Conservation (phyloP, 805 yeast species). For the Ogataea parapolymorpha region DNA sequence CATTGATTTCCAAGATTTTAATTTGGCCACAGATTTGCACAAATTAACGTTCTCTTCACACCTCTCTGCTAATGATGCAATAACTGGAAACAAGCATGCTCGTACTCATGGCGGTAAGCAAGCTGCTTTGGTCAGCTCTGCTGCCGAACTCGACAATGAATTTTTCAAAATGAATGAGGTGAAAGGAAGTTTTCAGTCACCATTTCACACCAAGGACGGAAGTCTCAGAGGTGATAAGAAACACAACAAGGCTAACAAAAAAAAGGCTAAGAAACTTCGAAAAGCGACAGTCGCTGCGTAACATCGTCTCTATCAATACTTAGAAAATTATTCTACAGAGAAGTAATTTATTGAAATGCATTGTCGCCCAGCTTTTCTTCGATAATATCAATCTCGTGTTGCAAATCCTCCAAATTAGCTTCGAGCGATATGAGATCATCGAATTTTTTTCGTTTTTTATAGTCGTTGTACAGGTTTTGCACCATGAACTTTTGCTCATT, state of each 20-base stretch:
- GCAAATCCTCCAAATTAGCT: constrained; percentile 55
- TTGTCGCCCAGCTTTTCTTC: constrained; percentile 56
- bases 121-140: constrained; percentile 73
- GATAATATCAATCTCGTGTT: constrained; percentile 43
- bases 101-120: constrained; percentile 75
- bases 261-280: constrained; percentile 17
- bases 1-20: constrained; percentile 48
- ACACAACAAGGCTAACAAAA: constrained; percentile 53
- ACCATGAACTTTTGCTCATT: constrained; percentile 80
- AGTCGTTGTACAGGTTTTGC: constrained; percentile 56
- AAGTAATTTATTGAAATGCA: constrained; percentile 17
- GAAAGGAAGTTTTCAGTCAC: constrained; percentile 60
- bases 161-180: constrained; percentile 71
- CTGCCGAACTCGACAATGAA: constrained; percentile 80
- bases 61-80: constrained; percentile 47
- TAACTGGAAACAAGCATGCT: constrained; percentile 41
- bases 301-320: not conserved
- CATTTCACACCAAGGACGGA: constrained; percentile 61
- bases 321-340: not conserved
- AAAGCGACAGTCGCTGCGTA: constrained; percentile 14
- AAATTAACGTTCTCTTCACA: constrained; percentile 79
- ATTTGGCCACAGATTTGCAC: constrained; percentile 65
- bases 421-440: constrained; percentile 69
- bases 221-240: constrained; percentile 70
- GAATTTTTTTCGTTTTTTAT: constrained; percentile 65